These are phyloP conservation scores for Pittosporum tobira DNA, from an alignment of 129 eudicot species.

Conservation along the genomic window DNA sequence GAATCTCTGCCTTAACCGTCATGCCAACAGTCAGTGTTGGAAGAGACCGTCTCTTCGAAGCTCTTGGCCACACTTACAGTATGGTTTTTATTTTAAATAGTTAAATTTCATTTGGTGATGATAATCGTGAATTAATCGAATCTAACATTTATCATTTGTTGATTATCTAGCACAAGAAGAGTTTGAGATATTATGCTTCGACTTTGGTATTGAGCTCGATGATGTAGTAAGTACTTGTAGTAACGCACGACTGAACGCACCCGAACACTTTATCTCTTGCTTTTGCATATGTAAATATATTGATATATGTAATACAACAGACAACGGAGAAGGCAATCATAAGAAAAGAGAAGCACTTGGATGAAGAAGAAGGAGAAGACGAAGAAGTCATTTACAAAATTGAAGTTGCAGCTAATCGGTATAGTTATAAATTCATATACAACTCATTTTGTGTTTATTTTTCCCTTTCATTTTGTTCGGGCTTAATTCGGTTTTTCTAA, in stretches of 20 bases:
- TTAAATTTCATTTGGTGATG: neutral
- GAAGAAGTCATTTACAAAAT: conserved; percentile 88
- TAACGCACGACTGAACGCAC: no score
- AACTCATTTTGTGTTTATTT: no score
- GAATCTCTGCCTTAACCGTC: no score
- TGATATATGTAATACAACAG: conserved; percentile 30
- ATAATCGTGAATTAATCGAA: neutral
- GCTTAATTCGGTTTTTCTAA: no score
- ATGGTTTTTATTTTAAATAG: neutral
- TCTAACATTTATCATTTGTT: neutral
- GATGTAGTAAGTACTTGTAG: conserved; percentile 49
- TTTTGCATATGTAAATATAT: no score
- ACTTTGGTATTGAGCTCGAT: conserved; percentile 94
- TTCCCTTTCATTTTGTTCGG: no score
- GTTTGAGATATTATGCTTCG: conserved; percentile 69
- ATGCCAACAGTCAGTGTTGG: conserved; percentile 93
- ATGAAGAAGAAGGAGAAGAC: conserved; percentile 43
- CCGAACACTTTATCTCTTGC: no score
- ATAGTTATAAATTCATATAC: neutral
- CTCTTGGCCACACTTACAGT: conserved; percentile 73
- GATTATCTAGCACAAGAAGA: conserved; percentile 50
- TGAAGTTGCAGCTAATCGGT: conserved; percentile 92
- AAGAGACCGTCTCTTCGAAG: conserved; percentile 73
- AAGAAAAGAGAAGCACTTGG: conserved; percentile 84
- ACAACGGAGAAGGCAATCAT: conserved; percentile 91